Conservation (phyloP, 2,329 filamentous ascomycete species). For the Colletotrichum euphorbiae region DNA sequence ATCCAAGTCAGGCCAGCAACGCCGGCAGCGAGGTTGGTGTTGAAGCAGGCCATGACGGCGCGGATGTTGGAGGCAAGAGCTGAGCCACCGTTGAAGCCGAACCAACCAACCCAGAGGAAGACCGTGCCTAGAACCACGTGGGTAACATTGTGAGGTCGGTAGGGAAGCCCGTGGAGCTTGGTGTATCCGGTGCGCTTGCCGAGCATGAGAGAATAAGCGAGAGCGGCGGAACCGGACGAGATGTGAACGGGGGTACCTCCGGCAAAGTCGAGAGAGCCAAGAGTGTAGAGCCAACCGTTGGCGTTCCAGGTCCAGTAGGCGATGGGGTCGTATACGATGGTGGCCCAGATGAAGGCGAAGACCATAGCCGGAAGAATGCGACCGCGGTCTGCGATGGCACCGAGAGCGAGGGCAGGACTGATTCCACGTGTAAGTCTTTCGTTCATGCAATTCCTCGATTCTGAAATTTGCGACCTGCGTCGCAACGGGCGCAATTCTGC, state of each 20-base stretch:
- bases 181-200: slow-evolving; percentile 75
- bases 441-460: background rate
- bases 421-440: slow-evolving; percentile 22
- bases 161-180: slow-evolving; percentile 71
- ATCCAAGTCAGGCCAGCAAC: slow-evolving; percentile 87
- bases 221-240: slow-evolving; percentile 75
- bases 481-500: slow-evolving; percentile 6
- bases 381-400: slow-evolving; percentile 70
- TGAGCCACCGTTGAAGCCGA: slow-evolving; percentile 92
- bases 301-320: slow-evolving; percentile 84
- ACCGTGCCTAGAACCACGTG: slow-evolving; percentile 79
- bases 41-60: slow-evolving; percentile 88
- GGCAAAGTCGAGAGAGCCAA: slow-evolving; percentile 79
- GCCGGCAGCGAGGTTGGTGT: slow-evolving; percentile 88
- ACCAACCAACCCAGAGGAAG: slow-evolving; percentile 94
- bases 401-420: slow-evolving; percentile 68
- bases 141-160: slow-evolving; percentile 79
- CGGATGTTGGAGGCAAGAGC: slow-evolving; percentile 86
- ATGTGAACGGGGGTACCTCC: slow-evolving; percentile 83
- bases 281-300: slow-evolving; percentile 76
- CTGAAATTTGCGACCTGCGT: slow-evolving; percentile 6
- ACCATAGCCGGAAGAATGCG: slow-evolving; percentile 71
- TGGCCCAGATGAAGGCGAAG: slow-evolving; percentile 79
- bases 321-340: slow-evolving; percentile 78
- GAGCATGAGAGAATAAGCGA: slow-evolving; percentile 80